phyloP scores from a whole-genome alignment of 352 stramenopile genomes.

The Phytophthora syringae region DNA sequence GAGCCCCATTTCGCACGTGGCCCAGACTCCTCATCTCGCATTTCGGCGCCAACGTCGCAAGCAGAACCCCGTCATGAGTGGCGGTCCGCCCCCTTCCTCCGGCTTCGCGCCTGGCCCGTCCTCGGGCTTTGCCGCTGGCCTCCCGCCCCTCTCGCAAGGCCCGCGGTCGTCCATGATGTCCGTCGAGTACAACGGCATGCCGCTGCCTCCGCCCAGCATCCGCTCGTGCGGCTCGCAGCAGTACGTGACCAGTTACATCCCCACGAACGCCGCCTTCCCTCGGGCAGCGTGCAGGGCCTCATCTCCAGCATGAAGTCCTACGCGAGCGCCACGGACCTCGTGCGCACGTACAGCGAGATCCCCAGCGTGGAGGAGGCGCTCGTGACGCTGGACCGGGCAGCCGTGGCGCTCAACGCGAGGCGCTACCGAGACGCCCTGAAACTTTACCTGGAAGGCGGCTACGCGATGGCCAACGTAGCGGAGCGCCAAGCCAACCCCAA shows the following conservation, averaged over 20 bases:
- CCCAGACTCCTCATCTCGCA: conserved; percentile 37
- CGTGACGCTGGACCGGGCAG: conserved; percentile 72
- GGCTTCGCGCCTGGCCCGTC: conserved; percentile 23
- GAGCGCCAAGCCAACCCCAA: conserved; percentile 82
- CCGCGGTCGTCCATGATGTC: conserved; percentile 59
- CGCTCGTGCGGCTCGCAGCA: conserved; percentile 78
- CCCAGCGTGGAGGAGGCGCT: conserved; percentile 84
- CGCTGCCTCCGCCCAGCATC: conserved; percentile 68
- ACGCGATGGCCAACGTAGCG: conserved; percentile 84
- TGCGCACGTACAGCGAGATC: conserved; percentile 78
- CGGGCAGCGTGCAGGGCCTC: conserved; percentile 68
- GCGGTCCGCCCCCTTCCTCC: conserved; percentile 34
- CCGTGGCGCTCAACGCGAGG: conserved; percentile 54
- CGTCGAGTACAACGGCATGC: conserved; percentile 65
- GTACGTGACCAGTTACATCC: conserved; percentile 82
- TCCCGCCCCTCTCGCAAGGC: conserved; percentile 41
- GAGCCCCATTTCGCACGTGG: neutral
- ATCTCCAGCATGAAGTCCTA: conserved; percentile 86
- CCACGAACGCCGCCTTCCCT: conserved; percentile 64
- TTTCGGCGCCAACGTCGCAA: conserved; percentile 33
- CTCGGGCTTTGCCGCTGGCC: conserved; percentile 32
- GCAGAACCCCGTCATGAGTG: conserved; percentile 24
- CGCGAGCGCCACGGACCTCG: conserved; percentile 72
- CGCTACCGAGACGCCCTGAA: conserved; percentile 84
- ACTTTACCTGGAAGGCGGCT: conserved; percentile 84